A percentile compares a stretch with the other conserved stretches of the same genome.
Evolutionary conservation across 2,329 filamentous ascomycete species (phyloP).

Genomic region (Simplicillium aogashimaense): DNA sequence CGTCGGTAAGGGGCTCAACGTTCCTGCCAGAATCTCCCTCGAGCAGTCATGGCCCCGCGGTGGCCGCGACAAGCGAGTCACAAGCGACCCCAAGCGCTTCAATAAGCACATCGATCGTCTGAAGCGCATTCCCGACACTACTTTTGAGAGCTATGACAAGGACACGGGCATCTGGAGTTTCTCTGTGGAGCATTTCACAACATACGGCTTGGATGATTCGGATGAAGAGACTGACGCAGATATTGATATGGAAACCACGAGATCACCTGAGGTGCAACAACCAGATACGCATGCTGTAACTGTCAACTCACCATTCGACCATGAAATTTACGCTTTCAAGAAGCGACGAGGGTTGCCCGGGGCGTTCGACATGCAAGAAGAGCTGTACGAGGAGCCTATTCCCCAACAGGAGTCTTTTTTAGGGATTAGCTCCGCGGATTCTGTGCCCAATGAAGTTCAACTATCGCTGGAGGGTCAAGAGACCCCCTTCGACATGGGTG

Average conservation of each 20-base stretch:
- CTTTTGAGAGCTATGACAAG: conserved; percentile 70
- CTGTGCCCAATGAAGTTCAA: conserved; percentile 51
- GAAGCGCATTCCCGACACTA: conserved; percentile 68
- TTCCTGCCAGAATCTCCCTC: conserved; percentile 77
- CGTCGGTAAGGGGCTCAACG: conserved; percentile 80
- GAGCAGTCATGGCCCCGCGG: conserved; percentile 85
- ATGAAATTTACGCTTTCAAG: conserved; percentile 50
- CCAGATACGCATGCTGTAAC: conserved; percentile 12
- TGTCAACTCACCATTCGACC: conserved; percentile 17
- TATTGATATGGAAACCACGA: conserved; percentile 11
- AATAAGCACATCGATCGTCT: conserved; percentile 78
- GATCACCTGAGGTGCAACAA: conserved; percentile 23
- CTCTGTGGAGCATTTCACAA: conserved; percentile 91
- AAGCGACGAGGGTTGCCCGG: conserved; percentile 56
- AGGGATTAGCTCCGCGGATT: conserved; percentile 83
- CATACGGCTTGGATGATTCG: conserved; percentile 77
- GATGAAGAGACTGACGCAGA: conserved; percentile 61
- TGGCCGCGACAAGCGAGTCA: conserved; percentile 43
- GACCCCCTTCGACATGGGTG: conserved; percentile 40
- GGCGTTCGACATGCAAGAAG: conserved; percentile 60
- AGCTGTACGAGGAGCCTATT: conserved; percentile 45
- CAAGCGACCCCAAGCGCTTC: conserved; percentile 51
- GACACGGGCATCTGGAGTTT: conserved; percentile 85
- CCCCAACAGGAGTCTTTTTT: conserved; percentile 71
- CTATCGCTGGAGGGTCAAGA: conserved; percentile 52